Evolutionary conservation across 73 alveolate genomes (phyloP).

Genomic region (Symbiodinium natans): DNA sequence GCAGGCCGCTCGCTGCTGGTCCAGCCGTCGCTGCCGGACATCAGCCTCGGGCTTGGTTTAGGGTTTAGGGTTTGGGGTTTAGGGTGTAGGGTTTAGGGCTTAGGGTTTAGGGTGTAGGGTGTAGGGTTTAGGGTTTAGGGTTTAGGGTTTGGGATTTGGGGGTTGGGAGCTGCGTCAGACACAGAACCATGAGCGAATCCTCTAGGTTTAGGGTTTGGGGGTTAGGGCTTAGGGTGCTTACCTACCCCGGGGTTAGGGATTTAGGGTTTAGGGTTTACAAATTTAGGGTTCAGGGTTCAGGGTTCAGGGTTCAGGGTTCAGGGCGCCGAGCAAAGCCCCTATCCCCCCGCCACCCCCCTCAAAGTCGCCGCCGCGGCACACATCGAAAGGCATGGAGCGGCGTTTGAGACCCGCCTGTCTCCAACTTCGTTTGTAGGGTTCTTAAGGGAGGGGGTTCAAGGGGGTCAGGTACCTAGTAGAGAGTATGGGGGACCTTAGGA

Average conservation of each 20-base stretch:
- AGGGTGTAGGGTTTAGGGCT: neutral
- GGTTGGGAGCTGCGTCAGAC: too few species aligned
- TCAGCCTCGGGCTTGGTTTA: neutral
- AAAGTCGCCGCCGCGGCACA: neutral
- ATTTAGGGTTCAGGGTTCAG: neutral
- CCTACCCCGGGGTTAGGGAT: too few species aligned
- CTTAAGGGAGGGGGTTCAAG: too few species aligned
- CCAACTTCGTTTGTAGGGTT: too few species aligned
- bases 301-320: neutral
- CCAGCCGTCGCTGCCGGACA: conserved; percentile 78
- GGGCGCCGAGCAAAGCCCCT: too few species aligned
- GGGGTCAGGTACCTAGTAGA: too few species aligned
- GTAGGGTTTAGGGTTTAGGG: neutral
- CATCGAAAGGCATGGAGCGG: conserved; percentile 73
- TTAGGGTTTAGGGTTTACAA: neutral
- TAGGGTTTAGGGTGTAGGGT: neutral
- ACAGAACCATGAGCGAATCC: too few species aligned
- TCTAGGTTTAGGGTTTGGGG: too few species aligned
- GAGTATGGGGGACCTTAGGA: too few species aligned
- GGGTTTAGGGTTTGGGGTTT: neutral
- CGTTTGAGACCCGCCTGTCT: conserved; percentile 52
- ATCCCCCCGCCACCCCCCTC: too few species aligned
- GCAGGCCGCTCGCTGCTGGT: conserved; percentile 27
- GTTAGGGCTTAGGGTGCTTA: too few species aligned
- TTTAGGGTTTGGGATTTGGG: neutral